A percentile compares a stretch with the other conserved stretches of the same genome.
Conservation (phyloP, 352 stramenopile species). For the Phytopythium chamaehyphon region DNA sequence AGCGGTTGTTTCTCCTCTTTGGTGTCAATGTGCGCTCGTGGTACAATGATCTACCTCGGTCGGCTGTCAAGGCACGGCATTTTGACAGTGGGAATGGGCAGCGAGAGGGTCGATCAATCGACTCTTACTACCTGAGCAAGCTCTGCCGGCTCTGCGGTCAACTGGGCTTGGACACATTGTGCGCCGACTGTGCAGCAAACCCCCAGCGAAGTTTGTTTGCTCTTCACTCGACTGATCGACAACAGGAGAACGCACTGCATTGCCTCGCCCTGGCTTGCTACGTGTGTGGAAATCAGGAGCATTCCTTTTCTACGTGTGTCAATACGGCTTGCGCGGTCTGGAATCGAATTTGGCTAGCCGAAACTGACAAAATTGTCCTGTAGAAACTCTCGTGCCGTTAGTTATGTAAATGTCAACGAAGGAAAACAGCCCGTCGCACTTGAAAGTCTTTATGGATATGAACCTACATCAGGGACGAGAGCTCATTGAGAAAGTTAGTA, state of each 20-base stretch:
- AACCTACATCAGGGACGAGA: constrained; percentile 36
- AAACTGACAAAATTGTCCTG: constrained; percentile 30
- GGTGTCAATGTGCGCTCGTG: constrained; percentile 75
- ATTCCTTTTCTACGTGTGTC: constrained; percentile 34
- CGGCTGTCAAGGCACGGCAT: constrained; percentile 49
- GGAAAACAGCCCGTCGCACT: no score
- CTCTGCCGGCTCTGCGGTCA: constrained; percentile 71
- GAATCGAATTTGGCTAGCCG: constrained; percentile 53
- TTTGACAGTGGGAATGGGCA: constrained; percentile 6
- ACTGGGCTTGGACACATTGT: constrained; percentile 50
- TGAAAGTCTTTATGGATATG: no score
- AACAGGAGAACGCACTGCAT: constrained; percentile 37
- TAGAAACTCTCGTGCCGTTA: background rate
- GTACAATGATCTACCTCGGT: constrained; percentile 60
- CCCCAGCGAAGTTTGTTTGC: constrained; percentile 68
- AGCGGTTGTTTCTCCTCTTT: constrained; percentile 77
- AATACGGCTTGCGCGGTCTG: constrained; percentile 65
- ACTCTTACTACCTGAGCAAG: constrained; percentile 83
- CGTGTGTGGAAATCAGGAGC: constrained; percentile 49
- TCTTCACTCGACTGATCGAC: constrained; percentile 36
- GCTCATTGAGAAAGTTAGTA: constrained; percentile 55
- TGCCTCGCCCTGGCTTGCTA: constrained; percentile 34
- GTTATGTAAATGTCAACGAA: no score
- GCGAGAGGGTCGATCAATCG: constrained; percentile 44
- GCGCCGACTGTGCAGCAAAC: constrained; percentile 42